Percentiles rank a stretch among this genome's conserved stretches.
Evolutionary conservation across 2,329 filamentous ascomycete species (phyloP).

Genomic region (Ascochyta fabae): DNA sequence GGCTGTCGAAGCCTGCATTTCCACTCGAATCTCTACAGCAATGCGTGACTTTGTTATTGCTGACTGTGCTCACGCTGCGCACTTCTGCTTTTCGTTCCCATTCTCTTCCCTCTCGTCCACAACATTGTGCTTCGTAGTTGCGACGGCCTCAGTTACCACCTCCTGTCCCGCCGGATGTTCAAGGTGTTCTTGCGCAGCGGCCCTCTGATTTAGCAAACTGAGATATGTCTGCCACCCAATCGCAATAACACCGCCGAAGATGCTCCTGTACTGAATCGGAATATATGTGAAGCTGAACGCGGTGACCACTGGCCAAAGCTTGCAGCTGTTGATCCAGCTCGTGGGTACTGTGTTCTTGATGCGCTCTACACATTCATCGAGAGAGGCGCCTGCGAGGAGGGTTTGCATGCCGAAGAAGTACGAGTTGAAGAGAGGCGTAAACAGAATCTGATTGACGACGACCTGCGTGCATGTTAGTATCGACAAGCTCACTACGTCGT

Average conservation of each 20-base stretch:
- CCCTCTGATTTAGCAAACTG: slow-evolving; percentile 76
- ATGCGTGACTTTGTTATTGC: neutral
- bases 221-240: slow-evolving; percentile 95
- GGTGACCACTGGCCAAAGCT: slow-evolving; percentile 87
- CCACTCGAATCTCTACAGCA: neutral
- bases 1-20: neutral
- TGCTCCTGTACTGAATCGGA: slow-evolving; percentile 76
- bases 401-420: slow-evolving; percentile 62
- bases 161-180: slow-evolving; percentile 22
- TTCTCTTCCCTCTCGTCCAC: slow-evolving; percentile 7
- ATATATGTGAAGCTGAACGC: slow-evolving; percentile 89
- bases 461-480: slow-evolving; percentile 55
- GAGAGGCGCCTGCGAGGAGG: slow-evolving; percentile 63
- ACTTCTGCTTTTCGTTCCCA: slow-evolving; percentile 21
- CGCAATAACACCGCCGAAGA: slow-evolving; percentile 78
- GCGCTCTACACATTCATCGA: slow-evolving; percentile 70
- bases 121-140: neutral
- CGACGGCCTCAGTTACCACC: neutral
- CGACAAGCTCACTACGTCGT: neutral
- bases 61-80: slow-evolving; percentile 11
- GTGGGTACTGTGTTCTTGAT: slow-evolving; percentile 77
- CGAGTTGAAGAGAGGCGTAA: slow-evolving; percentile 70
- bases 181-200: slow-evolving; percentile 63
- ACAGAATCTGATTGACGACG: slow-evolving; percentile 76
- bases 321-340: slow-evolving; percentile 79